A percentile compares a stretch with the other conserved stretches of the same genome.
These are phyloP conservation scores for Leucocoprinus birnbaumii DNA, from an alignment of 768 basidiomycete species.

Conservation along the genomic window DNA sequence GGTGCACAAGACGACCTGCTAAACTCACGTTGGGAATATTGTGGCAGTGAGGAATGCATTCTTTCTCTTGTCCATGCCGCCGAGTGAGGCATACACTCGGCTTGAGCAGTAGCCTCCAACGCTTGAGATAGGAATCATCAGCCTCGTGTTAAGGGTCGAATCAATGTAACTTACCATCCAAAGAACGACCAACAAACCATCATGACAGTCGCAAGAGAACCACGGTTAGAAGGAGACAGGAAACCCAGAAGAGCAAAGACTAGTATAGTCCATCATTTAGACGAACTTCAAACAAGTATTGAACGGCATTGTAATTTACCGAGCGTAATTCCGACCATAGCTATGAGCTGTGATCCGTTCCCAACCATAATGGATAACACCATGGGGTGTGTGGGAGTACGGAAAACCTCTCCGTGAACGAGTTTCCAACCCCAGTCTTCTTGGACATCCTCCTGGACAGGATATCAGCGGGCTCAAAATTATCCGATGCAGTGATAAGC, in stretches of 20 bases:
- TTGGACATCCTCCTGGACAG: conserved; percentile 82
- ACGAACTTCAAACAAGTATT: neutral
- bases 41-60: conserved; percentile 89
- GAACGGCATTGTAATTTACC: conserved; percentile 35
- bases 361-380: conserved; percentile 84
- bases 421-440: conserved; percentile 99
- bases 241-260: conserved; percentile 93
- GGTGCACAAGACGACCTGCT: neutral
- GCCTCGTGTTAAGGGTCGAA: neutral
- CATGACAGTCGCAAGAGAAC: conserved; percentile 91
- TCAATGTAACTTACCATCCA: conserved; percentile 53
- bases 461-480: neutral
- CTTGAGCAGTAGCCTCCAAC: conserved; percentile 89
- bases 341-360: conserved; percentile 81
- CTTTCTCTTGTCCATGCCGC: conserved; percentile 74
- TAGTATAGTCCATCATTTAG: conserved; percentile 22
- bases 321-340: conserved; percentile 87
- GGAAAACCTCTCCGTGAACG: conserved; percentile 94
- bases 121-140: conserved; percentile 30
- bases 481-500: neutral
- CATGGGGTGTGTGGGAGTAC: conserved; percentile 75
- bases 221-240: conserved; percentile 93
- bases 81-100: conserved; percentile 76
- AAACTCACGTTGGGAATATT: conserved; percentile 75
- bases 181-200: conserved; percentile 95